Percentiles rank a stretch among this genome's conserved stretches.
Evolutionary conservation across 2,329 filamentous ascomycete genomes (phyloP).

Genomic region (Penicillium sp.): DNA sequence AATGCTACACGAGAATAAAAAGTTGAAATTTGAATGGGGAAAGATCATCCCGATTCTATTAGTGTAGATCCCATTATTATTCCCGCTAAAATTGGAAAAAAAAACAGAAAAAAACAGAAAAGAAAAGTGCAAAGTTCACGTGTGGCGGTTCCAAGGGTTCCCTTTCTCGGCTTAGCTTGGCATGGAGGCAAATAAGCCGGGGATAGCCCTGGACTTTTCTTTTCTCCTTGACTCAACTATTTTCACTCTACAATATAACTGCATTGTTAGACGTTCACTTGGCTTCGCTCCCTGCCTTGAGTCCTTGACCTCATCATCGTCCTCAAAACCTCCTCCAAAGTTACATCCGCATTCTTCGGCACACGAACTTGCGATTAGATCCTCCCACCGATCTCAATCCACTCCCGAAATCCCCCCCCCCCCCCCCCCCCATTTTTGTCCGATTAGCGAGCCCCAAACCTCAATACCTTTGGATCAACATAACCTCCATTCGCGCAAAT

Average conservation of each 20-base stretch:
- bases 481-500: slow-evolving; percentile 11
- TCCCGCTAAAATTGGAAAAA: not conserved
- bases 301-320: not conserved
- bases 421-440: not conserved
- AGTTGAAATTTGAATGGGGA: not conserved
- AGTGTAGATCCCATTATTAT: not conserved
- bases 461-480: not conserved
- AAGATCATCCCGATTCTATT: not conserved
- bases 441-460: not conserved
- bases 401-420: too few relatives aligned
- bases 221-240: not conserved
- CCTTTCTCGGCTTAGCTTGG: slow-evolving; percentile 12
- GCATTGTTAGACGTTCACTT: not conserved
- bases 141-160: slow-evolving; percentile 8
- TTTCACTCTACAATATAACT: not conserved
- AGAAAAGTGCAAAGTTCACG: not conserved
- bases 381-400: not conserved
- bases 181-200: slow-evolving; percentile 2
- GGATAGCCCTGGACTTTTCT: not conserved
- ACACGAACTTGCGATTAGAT: slow-evolving; percentile 9
- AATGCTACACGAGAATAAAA: not conserved
- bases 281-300: not conserved
- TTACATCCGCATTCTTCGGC: slow-evolving; percentile 14
- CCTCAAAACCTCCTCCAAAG: not conserved
- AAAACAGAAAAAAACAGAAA: not conserved